phyloP scores from a whole-genome alignment of 1,284 basidiomycete species.

The Mycosarcoma mackinlayi region DNA sequence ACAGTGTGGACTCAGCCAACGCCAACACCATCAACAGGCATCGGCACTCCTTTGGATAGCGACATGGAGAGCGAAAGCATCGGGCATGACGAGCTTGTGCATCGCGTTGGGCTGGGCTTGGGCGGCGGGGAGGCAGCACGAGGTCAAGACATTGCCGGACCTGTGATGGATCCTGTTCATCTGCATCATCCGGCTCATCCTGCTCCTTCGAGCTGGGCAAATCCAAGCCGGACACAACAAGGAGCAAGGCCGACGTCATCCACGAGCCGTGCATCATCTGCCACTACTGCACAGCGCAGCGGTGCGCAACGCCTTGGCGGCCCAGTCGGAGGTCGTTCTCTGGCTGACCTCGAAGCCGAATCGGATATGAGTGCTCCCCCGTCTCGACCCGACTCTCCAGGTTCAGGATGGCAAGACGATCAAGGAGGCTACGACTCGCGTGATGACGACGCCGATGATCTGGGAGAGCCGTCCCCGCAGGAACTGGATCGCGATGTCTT shows the following conservation, averaged over 20 bases:
- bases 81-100: conserved; percentile 19
- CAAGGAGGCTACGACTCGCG: conserved; percentile 14
- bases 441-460: conserved; percentile 23
- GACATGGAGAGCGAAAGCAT: conserved; percentile 18
- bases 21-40: conserved; percentile 42
- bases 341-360: conserved; percentile 42
- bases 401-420: conserved; percentile 13
- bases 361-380: conserved; percentile 27
- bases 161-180: conserved; percentile 27
- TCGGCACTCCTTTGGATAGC: conserved; percentile 34
- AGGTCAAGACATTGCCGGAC: neutral
- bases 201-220: conserved; percentile 1
- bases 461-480: conserved; percentile 18
- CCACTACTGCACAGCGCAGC: neutral
- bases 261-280: neutral
- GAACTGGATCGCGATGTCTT: conserved; percentile 31
- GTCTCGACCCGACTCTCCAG: conserved; percentile 28
- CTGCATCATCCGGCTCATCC: conserved; percentile 22
- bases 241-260: conserved; percentile 2
- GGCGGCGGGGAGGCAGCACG: neutral
- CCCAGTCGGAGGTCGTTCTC: conserved; percentile 15
- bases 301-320: conserved; percentile 1
- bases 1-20: conserved; percentile 38
- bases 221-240: conserved; percentile 3
- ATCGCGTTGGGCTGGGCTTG: conserved; percentile 24